Evolutionary conservation across 2,329 filamentous ascomycete species (phyloP).

Genomic region (Zelopaecilomyces penicillatus): DNA sequence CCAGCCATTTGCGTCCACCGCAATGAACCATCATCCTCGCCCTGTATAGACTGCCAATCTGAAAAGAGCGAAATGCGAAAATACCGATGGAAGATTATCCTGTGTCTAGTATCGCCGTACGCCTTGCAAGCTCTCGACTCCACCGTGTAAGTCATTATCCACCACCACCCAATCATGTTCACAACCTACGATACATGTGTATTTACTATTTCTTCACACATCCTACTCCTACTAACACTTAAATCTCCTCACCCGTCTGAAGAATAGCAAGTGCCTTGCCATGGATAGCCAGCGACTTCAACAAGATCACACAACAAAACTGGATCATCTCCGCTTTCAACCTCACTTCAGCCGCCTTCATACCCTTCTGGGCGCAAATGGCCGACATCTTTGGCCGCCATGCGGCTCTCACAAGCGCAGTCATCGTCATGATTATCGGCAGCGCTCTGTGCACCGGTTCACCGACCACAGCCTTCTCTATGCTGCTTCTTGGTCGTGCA

Average conservation of each 20-base stretch:
- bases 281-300: constrained; percentile 57
- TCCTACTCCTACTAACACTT: not conserved
- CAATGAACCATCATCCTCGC: constrained; percentile 7
- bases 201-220: not conserved
- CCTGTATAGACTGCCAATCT: constrained; percentile 23
- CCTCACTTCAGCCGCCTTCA: constrained; percentile 57
- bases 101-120: constrained; percentile 52
- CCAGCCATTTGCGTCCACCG: constrained; percentile 14
- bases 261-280: constrained; percentile 29
- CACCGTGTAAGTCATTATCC: constrained; percentile 39
- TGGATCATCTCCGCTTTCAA: constrained; percentile 66
- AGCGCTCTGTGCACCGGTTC: constrained; percentile 53
- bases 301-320: constrained; percentile 49
- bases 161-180: too few relatives aligned
- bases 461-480: constrained; percentile 43
- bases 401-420: constrained; percentile 45
- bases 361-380: constrained; percentile 57
- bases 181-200: not conserved
- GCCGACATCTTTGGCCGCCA: constrained; percentile 59
- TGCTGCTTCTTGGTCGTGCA: constrained; percentile 54
- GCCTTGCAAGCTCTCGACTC: constrained; percentile 54
- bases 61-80: constrained; percentile 24
- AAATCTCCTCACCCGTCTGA: not conserved
- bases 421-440: constrained; percentile 50
- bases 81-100: constrained; percentile 51